Evolutionary conservation across 2,329 filamentous ascomycete species (phyloP), one percentile per base, ranked within the genome.

Genomic region (Fusarium sp.): DNA sequence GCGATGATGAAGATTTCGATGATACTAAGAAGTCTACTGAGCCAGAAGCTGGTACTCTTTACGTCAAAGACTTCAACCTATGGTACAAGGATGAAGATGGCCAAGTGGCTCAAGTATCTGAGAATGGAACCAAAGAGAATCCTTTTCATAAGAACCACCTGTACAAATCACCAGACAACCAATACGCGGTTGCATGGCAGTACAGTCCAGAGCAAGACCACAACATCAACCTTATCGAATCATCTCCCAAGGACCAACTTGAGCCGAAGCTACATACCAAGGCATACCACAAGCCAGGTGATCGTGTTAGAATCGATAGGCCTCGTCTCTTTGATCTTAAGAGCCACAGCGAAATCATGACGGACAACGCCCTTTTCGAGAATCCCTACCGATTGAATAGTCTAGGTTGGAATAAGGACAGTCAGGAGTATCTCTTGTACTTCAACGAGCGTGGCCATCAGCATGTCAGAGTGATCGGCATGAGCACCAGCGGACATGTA

Each of bases 361-460:
- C 70, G 3, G 67, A 75, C 13, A 48, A 71, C 28, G 6, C 39
- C 2, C 40, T 75, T 6, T 77, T 76, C 56, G 56, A 62, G 9
- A 72, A 70, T 9, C 69, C 74, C 0, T 77, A 70, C 28, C 37
- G 44, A 1, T n/a, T 75, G 3, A 32, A 41, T 5, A 52, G 72
- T 35, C 17, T 75, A 5, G 70, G 70, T 4, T 77, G 75, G 75
- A 71, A 37, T n/a, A n/a, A 37, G 5, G 49, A 70, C 14, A 55
- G 58, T 9, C 47, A 66, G 10, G 72, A 75, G 24, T 77, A 74
- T 48, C 68, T 70, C 13, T 75, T 76, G 37, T 39, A 75, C 14
- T 71, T 68, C 24, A 76, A 76, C n/a, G 71, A 72, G 40, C 72
- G 75, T 6, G 75, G 75, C 0, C 73, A 77, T 19, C 66, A 75